phyloP scores from a whole-genome alignment of 2,329 filamentous ascomycete species.

The Didymella pinodella region DNA sequence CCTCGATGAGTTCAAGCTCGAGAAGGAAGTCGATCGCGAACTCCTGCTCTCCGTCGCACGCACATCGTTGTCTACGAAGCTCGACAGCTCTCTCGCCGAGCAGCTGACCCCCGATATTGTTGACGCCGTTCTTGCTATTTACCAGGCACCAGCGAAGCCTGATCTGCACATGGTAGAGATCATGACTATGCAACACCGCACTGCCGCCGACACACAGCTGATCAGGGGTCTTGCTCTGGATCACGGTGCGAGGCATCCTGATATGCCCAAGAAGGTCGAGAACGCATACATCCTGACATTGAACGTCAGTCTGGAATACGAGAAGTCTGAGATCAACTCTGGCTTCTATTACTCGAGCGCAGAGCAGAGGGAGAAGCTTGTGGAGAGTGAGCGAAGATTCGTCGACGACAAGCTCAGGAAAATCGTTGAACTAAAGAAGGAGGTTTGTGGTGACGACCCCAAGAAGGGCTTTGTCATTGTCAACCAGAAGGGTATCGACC shows the following conservation, averaged over 20 bases:
- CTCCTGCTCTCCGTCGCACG: constrained; percentile 90
- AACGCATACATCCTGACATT: constrained; percentile 95
- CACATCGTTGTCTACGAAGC: constrained; percentile 93
- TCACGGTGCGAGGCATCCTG: constrained; percentile 93
- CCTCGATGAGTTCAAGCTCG: constrained; percentile 90
- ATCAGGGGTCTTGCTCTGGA: constrained; percentile 93
- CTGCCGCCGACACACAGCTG: constrained; percentile 92
- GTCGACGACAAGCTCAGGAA: constrained; percentile 96
- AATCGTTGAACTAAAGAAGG: constrained; percentile 97
- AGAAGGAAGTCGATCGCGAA: constrained; percentile 88
- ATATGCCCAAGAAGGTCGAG: constrained; percentile 96
- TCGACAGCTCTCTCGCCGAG: constrained; percentile 86
- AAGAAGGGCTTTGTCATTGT: constrained; percentile 98
- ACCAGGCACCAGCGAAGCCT: constrained; percentile 87
- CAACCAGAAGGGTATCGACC: constrained; percentile 99
- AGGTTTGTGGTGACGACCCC: constrained; percentile 90
- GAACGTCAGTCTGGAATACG: constrained; percentile 97
- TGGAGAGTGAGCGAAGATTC: constrained; percentile 94
- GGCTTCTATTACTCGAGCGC: constrained; percentile 98
- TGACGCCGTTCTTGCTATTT: constrained; percentile 93
- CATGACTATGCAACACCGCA: constrained; percentile 99
- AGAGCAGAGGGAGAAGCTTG: constrained; percentile 95
- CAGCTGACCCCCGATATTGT: constrained; percentile 95
- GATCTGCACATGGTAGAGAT: constrained; percentile 99
- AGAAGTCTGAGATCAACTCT: constrained; percentile 99